A percentile compares a stretch with the other conserved stretches of the same genome.
phyloP scores from a whole-genome alignment of 768 basidiomycete species.

The Naganishia onofrii region DNA sequence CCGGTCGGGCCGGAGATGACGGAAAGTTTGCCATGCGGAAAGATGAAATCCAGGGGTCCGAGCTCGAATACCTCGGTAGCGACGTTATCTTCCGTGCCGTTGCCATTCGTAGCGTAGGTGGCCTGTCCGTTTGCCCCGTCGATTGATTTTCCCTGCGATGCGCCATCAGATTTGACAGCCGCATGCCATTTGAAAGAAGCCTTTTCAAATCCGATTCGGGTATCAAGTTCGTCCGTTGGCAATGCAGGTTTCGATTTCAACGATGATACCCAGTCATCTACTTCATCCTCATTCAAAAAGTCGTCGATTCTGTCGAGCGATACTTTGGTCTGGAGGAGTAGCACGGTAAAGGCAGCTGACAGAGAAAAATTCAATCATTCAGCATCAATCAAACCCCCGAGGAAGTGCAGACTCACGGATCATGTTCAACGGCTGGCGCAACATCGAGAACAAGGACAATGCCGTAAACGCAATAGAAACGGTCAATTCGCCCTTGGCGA shows the following conservation, averaged over 20 bases:
- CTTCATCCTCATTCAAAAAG: conserved; percentile 70
- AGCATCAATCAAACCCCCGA: not conserved
- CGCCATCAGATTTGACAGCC: conserved; percentile 58
- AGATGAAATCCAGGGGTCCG: conserved; percentile 64
- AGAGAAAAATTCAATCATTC: not conserved
- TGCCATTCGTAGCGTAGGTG: conserved; percentile 20
- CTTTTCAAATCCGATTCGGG: conserved; percentile 61
- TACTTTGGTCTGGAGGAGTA: conserved; percentile 67
- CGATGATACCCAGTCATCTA: conserved; percentile 67
- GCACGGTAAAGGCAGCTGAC: conserved; percentile 63
- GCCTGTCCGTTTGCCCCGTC: conserved; percentile 35
- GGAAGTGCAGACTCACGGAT: conserved; percentile 39
- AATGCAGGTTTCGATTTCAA: conserved; percentile 55
- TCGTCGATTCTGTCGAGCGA: conserved; percentile 67
- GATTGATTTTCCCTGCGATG: conserved; percentile 30
- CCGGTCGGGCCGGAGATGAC: conserved; percentile 73
- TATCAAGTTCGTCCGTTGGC: conserved; percentile 41
- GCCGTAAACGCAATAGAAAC: conserved; percentile 82
- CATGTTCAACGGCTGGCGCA: conserved; percentile 50
- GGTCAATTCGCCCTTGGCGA: conserved; percentile 70
- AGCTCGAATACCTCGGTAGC: conserved; percentile 60
- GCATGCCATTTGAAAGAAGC: conserved; percentile 63
- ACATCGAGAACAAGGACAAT: conserved; percentile 80
- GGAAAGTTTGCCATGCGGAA: conserved; percentile 70
- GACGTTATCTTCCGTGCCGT: not conserved